Base-by-base conservation (phyloP, 2,329 filamentous ascomycete genomes). In the Xylariaceae sp. region DNA sequence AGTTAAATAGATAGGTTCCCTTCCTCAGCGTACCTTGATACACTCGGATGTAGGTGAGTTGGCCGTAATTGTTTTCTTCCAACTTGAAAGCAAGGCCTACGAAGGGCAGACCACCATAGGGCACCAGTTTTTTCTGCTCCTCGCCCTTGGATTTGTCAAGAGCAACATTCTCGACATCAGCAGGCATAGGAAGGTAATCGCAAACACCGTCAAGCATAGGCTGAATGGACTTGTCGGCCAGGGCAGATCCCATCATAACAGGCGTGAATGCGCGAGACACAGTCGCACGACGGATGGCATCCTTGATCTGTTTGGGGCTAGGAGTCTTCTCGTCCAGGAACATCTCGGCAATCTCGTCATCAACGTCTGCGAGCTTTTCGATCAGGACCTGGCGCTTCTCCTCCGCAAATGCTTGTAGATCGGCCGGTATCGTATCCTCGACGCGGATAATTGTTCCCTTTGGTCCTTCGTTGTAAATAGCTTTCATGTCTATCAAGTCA, bases 61-160 rank as follows among this genome's bases (percentile, higher is more conserved):
- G 93, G 33, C 93, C 93, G 59, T 95, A 98, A 65, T 95, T 96
- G 69, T 91, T 95, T 69, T 98, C 93, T 74, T 98, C 93, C 17
- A 98, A 81, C 76, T 98, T 98, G 76, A 98, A 98, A 9, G 93
- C 93, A 49, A 98, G 76, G 37, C 93, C 93, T 42, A 96, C 89
- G 59, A 97, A 96, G 0, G 93, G 93, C 18, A 95, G 74, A 17
- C 87, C 85, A 67, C 94, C 93, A 72, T 97, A 96, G 2, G 91
- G 89, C 15, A 96, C 81, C 42, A 98, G 79, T 63, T 91, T 86
- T 45, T 95, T 90, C 2, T 82, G 76, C 37, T 83, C 79, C 65
- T 98, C 93, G 33, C 73, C 73, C 56, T 86, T 81, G 60, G 83
- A 80, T 62, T 83, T 84, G 66, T 98, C 91, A 42, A 98, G 78